A percentile compares a stretch with the other conserved stretches of the same genome.
These are phyloP conservation scores for Rhodomyrtus tomentosa DNA, from an alignment of 345 rosid species.

Conservation along the genomic window DNA sequence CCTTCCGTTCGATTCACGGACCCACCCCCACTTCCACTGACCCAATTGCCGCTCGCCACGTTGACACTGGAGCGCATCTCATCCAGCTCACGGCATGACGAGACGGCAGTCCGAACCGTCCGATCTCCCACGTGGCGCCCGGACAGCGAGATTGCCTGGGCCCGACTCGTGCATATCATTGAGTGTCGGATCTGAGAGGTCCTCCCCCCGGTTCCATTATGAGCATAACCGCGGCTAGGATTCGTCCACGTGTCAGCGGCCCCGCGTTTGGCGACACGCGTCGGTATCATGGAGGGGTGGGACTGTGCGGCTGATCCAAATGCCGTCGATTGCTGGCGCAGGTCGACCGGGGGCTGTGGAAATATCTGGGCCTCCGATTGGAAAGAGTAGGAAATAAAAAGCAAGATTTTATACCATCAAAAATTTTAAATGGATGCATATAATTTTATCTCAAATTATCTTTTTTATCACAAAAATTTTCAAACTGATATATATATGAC, in stretches of 20 bases:
- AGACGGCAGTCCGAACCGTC: not conserved
- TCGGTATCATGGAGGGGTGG: not conserved
- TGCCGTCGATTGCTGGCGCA: not conserved
- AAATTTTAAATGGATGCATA: too few relatives aligned
- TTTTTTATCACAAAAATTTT: too few relatives aligned
- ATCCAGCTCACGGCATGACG: not conserved
- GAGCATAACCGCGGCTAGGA: not conserved
- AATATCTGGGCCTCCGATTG: not conserved
- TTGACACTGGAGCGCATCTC: not conserved
- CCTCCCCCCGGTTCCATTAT: not conserved
- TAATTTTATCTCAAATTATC: too few relatives aligned
- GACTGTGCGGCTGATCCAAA: not conserved
- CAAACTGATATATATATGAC: too few relatives aligned
- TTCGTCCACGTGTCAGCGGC: not conserved
- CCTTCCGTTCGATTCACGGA: not conserved
- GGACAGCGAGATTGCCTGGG: not conserved
- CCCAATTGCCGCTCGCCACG: not conserved
- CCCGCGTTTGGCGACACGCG: not conserved
- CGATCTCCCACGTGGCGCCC: not conserved
- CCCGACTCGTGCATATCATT: not conserved
- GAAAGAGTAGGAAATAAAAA: not conserved
- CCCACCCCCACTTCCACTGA: not conserved
- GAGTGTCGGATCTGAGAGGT: not conserved
- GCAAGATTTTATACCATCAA: too few relatives aligned
- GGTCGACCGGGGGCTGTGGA: not conserved